Percentiles rank a stretch among this genome's conserved stretches.
These are phyloP conservation scores for Penicillium sp. DNA, from an alignment of 2,329 filamentous ascomycete species.

Conservation along the genomic window DNA sequence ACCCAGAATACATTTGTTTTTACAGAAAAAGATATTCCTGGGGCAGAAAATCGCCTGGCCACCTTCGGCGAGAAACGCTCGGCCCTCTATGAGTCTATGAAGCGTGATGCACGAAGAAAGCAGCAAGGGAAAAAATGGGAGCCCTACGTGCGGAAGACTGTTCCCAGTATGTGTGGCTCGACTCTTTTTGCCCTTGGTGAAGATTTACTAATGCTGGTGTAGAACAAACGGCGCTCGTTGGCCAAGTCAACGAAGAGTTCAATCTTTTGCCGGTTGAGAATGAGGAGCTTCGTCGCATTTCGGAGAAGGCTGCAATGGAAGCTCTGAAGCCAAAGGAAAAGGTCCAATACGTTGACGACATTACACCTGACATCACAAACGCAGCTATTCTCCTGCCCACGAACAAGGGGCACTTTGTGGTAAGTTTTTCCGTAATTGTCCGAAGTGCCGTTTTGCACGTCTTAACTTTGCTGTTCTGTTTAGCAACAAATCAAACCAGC, in stretches of 20 bases:
- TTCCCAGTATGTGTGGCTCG: constrained; percentile 55
- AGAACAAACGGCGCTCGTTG: constrained; percentile 74
- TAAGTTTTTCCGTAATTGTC: constrained; percentile 22
- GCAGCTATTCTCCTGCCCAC: constrained; percentile 49
- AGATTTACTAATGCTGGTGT: constrained; percentile 9
- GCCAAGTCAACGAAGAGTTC: constrained; percentile 68
- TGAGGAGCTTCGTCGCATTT: constrained; percentile 59
- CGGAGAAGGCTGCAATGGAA: constrained; percentile 53
- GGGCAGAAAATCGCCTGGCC: constrained; percentile 52
- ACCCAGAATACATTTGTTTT: constrained; percentile 87
- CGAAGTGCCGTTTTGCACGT: constrained; percentile 3
- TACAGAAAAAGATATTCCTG: constrained; percentile 84
- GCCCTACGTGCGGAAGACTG: constrained; percentile 54
- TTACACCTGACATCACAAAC: constrained; percentile 49
- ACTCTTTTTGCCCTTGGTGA: neutral
- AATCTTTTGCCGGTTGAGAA: constrained; percentile 68
- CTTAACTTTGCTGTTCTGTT: constrained; percentile 18
- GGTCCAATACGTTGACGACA: constrained; percentile 46
- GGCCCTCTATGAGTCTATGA: constrained; percentile 43
- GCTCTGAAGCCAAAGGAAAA: constrained; percentile 56
- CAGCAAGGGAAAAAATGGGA: constrained; percentile 50
- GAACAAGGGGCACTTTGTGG: constrained; percentile 39
- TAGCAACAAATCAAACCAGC: constrained; percentile 50
- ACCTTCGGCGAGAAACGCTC: constrained; percentile 42
- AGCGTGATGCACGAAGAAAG: constrained; percentile 40